Conservation (phyloP, 495 filamentous ascomycete genomes). For the Xylaria longipes region DNA sequence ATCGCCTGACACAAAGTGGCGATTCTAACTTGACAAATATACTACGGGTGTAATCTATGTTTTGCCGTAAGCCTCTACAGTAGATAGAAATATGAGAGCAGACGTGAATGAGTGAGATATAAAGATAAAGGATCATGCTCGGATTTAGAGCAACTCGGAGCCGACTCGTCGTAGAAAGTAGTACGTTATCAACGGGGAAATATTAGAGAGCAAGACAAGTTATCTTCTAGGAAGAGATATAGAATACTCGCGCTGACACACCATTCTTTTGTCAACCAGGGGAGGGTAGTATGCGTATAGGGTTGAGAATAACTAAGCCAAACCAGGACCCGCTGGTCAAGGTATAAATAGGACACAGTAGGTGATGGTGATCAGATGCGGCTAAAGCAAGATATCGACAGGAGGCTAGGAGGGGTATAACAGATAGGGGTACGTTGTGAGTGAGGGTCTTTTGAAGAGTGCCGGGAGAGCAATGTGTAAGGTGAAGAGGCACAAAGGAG, state of each 20-base stretch:
- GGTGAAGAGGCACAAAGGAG: not conserved
- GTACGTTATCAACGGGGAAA: not conserved
- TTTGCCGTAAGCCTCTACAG: constrained; percentile 3
- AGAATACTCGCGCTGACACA: not conserved
- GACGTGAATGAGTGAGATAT: not conserved
- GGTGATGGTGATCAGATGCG: not conserved
- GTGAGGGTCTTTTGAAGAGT: not conserved
- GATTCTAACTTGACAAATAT: not conserved
- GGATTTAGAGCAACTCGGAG: constrained; percentile 15
- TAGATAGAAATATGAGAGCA: not conserved
- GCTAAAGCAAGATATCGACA: not conserved
- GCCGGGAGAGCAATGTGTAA: not conserved
- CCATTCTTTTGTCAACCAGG: not conserved
- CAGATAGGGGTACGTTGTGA: not conserved
- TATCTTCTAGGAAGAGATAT: not conserved
- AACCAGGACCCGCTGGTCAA: not conserved
- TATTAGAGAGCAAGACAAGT: not conserved
- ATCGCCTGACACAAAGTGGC: constrained; percentile 3
- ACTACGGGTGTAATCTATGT: constrained; percentile 1
- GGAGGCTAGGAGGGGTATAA: not conserved
- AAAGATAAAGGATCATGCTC: not conserved
- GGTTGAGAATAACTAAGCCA: not conserved
- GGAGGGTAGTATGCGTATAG: not conserved
- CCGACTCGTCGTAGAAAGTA: not conserved
- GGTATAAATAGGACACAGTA: not conserved